Base-by-base conservation (phyloP, 805 yeast genomes). In the Scheffersomyces amazonensis region DNA sequence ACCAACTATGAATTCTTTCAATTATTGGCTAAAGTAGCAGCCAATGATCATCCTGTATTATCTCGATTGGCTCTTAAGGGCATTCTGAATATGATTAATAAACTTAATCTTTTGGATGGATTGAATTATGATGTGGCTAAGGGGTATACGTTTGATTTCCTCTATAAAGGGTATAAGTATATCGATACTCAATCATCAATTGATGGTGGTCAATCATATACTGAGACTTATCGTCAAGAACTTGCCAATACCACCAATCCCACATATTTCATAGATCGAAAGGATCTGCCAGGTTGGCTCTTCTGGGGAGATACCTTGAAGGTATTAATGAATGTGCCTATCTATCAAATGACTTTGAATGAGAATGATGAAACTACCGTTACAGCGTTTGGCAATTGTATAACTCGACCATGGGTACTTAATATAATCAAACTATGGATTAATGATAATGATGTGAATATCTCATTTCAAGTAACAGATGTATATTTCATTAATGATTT, bases 11-110 rank as follows among this genome's bases (percentile, higher is more conserved):
- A 63, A 1, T 65, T 73, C 1, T 47, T 81, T 9, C 56, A 56
- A 23, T 49, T 73, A 2, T 60, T 85, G 22, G 66, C 75, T 7
- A 60, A 64, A 2, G 66, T 69, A 23, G 72, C 84, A 1, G 60
- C 69, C 11, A 71, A 75, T n/a, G 77, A 77, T 16, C 95, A 87
- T 56, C 96, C 96, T 0, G 60, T 73, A 2, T 61, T 87, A 32
- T 68, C 86, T 1, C 71, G 80, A 39, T 56, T 78, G 25, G 81
- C 85, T 15, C 60, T 81, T 41, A 77, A 75, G 36, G 83, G 88
- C 15, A 53, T 84, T 21, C 66, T 81, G 2, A 69, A 75, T n/a
- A 46, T 81, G 4, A 53, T 79, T 17, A 66, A 66, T 40, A 75
- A 76, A 38, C 46, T 78, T 5, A 59, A 69, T 20, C 52, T 65